Evolutionary conservation across 1,284 basidiomycete species (phyloP), one percentile per base, ranked within the genome.

Genomic region (Fistulina hepatica): DNA sequence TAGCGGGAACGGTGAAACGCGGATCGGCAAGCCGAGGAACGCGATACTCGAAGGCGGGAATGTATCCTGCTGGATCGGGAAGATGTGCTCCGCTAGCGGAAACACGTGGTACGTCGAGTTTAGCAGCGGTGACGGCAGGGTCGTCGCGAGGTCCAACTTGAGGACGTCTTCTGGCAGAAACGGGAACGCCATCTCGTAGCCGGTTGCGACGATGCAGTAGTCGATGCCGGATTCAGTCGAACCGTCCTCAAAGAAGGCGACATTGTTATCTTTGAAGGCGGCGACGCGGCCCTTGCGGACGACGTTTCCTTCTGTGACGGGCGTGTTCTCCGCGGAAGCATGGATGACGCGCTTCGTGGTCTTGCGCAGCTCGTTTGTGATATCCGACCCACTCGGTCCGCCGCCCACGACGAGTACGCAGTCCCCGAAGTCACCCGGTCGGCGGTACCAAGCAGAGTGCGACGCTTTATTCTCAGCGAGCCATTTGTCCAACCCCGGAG

Each of bases 151-250:
- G 2, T 50, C 48, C 2, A 41, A 40, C 3, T 46, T 50, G 21
- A 67, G 49, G n/a, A 64, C 48, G 2, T 53, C 46, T 3, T 58
- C 44, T 2, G 60, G 44, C 34, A 85, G 58, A 58, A 84, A 84
- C 0, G 77, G 74, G 46, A 74, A 74, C 13, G 67, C 57, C 38
- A 71, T 59, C 38, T 77, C 58, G 52, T 80, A 88, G 6, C 83
- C 84, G 5, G 83, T 88, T 2, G 81, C 84, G 8, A 86, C 59
- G 34, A 85, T 71, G 44, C 71, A 73, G 40, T 70, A 58, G 45
- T 78, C 73, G 36, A 86, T 61, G 4, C 59, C 63, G 22, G 54
- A 48, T 51, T 81, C 76, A 7, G 54, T 49, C 3, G 67, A 60
- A 2, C 71, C 76, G 43, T 80, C 77, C 42, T 69, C 70, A 48